A percentile compares a stretch with the other conserved stretches of the same genome.
These are phyloP conservation scores for Cytospora paraplurivora DNA, from an alignment of 2,329 filamentous ascomycete genomes.

Conservation along the genomic window DNA sequence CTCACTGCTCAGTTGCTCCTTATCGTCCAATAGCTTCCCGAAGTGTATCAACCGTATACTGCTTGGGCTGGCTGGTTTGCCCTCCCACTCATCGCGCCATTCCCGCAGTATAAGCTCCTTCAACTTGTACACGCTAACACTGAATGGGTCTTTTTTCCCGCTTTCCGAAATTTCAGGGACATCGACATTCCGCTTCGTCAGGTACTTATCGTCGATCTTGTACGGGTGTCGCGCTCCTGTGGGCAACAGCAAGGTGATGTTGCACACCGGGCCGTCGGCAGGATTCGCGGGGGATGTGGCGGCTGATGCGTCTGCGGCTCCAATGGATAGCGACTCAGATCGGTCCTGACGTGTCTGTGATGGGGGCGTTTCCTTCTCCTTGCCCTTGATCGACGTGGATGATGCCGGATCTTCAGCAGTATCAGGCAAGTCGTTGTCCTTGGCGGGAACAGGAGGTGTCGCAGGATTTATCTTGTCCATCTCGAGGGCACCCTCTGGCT, in stretches of 20 bases:
- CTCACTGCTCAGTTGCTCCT: constrained; percentile 80
- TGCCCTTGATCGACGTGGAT: constrained; percentile 35
- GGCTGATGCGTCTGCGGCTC: constrained; percentile 32
- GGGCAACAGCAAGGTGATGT: constrained; percentile 81
- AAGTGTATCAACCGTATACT: constrained; percentile 91
- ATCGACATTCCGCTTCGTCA: constrained; percentile 76
- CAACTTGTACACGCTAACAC: constrained; percentile 88
- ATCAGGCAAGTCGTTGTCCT: constrained; percentile 19
- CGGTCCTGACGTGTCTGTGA: constrained; percentile 32
- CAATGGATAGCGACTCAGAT: constrained; percentile 41
- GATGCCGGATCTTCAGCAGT: constrained; percentile 29
- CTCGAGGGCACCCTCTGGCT: constrained; percentile 28
- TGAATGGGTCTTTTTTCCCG: constrained; percentile 74
- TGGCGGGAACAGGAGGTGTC: constrained; percentile 27
- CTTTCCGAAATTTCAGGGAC: constrained; percentile 65
- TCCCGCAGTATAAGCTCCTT: constrained; percentile 93
- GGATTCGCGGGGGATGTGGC: constrained; percentile 27
- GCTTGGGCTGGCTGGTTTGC: constrained; percentile 80
- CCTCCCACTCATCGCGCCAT: constrained; percentile 91
- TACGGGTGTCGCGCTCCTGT: constrained; percentile 85
- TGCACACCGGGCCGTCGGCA: constrained; percentile 53
- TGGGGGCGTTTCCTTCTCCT: constrained; percentile 34
- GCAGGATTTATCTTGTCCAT: constrained; percentile 26
- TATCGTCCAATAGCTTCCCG: constrained; percentile 88
- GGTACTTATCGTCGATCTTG: constrained; percentile 83